phyloP scores from a whole-genome alignment of 306 rosid genomes.

The Cucumis hystrix region DNA sequence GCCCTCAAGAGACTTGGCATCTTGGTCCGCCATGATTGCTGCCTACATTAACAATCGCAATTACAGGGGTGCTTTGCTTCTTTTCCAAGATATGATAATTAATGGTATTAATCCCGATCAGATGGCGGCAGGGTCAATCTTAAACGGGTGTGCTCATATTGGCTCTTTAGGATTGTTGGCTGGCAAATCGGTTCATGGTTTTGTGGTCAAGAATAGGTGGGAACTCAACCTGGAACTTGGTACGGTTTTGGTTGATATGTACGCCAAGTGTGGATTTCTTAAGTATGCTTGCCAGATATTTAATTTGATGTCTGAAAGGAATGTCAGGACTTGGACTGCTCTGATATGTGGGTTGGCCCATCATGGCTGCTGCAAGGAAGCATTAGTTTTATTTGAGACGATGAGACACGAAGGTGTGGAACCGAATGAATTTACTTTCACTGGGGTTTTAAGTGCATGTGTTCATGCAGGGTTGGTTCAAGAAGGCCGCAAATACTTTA shows the following conservation, averaged over 20 bases:
- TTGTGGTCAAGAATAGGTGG: slow-evolving; percentile 37
- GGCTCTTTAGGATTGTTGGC: slow-evolving; percentile 31
- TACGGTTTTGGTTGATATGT: slow-evolving; percentile 45
- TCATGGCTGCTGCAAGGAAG: slow-evolving; percentile 30
- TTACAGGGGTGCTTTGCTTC: slow-evolving; percentile 14
- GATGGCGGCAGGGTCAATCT: slow-evolving; percentile 18
- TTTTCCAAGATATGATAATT: slow-evolving; percentile 43
- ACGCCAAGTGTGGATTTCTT: slow-evolving; percentile 37
- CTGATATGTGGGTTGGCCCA: slow-evolving; percentile 39
- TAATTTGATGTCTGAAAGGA: slow-evolving; percentile 25
- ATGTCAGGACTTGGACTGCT: slow-evolving; percentile 41
- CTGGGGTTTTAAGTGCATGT: slow-evolving; percentile 51
- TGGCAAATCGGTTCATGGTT: slow-evolving; percentile 62
- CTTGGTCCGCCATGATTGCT: slow-evolving; percentile 49
- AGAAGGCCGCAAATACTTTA: slow-evolving; percentile 38
- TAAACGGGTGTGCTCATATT: slow-evolving; percentile 40
- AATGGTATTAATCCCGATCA: slow-evolving; percentile 19
- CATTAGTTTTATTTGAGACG: slow-evolving; percentile 32
- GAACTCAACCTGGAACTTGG: slow-evolving; percentile 37
- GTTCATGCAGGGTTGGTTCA: slow-evolving; percentile 33
- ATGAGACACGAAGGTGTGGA: slow-evolving; percentile 29
- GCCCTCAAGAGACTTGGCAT: slow-evolving; percentile 26
- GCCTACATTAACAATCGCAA: slow-evolving; percentile 19
- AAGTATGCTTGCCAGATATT: slow-evolving; percentile 34
- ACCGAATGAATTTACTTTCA: slow-evolving; percentile 51